Conservation (phyloP, 1,284 basidiomycete species). For the Papiliotrema nemorosa region DNA sequence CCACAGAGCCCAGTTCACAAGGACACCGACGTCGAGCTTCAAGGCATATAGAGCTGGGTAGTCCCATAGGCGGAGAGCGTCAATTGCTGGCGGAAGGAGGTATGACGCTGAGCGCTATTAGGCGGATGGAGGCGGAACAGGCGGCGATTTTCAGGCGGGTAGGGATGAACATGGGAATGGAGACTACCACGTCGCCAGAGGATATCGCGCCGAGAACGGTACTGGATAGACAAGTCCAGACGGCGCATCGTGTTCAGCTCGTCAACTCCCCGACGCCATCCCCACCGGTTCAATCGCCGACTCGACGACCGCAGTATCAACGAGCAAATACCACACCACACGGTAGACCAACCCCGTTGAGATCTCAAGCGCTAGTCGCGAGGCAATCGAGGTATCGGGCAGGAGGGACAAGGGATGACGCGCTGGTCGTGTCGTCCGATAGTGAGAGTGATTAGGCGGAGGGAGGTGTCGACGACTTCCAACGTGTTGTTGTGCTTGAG, state of each 20-base stretch:
- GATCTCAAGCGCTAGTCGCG: slow-evolving; percentile 12
- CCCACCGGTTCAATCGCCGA: not conserved
- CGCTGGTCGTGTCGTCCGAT: slow-evolving; percentile 20
- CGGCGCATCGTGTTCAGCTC: no score
- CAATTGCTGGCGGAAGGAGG: not conserved
- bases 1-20: not conserved
- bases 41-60: slow-evolving; percentile 23
- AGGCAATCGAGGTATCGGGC: slow-evolving; percentile 7
- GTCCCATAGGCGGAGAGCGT: slow-evolving; percentile 11
- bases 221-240: no score
- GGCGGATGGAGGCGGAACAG: slow-evolving; percentile 12
- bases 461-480: no score
- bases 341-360: not conserved
- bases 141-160: slow-evolving; percentile 4
- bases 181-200: no score
- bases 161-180: no score
- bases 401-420: slow-evolving; percentile 16
- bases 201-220: no score
- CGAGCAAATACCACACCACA: not conserved
- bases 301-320: no score
- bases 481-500: no score
- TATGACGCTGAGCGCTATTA: slow-evolving; percentile 10
- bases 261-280: no score
- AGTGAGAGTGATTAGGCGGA: slow-evolving; percentile 9
- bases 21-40: slow-evolving; percentile 26